These are phyloP conservation scores for Sphagnum tenellum DNA, from an alignment of 225 moss, liverwort and hornwort species.

Conservation along the genomic window DNA sequence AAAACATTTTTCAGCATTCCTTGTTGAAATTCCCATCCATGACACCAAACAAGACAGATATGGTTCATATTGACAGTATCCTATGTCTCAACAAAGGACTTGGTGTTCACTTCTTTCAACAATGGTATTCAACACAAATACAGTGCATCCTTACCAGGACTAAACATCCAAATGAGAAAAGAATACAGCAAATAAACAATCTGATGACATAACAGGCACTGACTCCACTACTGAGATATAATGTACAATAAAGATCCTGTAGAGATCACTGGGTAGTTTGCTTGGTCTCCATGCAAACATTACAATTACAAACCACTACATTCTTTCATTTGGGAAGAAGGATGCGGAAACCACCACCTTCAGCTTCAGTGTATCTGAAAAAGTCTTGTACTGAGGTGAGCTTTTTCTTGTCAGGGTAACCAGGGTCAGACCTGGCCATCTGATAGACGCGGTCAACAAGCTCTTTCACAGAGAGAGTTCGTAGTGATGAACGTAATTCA, in stretches of 20 bases:
- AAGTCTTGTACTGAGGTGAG: slow-evolving; percentile 58
- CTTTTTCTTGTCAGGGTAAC: slow-evolving; percentile 60
- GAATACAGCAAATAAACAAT: no score
- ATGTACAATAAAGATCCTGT: no score
- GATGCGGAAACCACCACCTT: slow-evolving; percentile 17
- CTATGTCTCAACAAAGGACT: no score
- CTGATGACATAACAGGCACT: no score
- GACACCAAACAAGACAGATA: not conserved
- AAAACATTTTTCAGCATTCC: no score
- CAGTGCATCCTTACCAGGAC: not conserved
- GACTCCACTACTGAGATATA: no score
- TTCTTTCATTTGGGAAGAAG: no score
- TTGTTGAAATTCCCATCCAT: not conserved
- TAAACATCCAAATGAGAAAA: no score
- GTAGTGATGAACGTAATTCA: slow-evolving; percentile 25
- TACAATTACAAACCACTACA: no score
- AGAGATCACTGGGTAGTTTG: no score
- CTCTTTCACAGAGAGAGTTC: slow-evolving; percentile 42
- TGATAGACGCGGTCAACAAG: slow-evolving; percentile 35
- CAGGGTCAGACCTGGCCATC: slow-evolving; percentile 24
- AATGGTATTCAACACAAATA: not conserved
- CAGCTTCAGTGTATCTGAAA: slow-evolving; percentile 53
- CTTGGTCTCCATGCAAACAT: no score
- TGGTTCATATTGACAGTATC: not conserved
- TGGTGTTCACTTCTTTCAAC: no score